phyloP scores from a whole-genome alignment of 768 basidiomycete species.

The Lyophyllum shimeji region DNA sequence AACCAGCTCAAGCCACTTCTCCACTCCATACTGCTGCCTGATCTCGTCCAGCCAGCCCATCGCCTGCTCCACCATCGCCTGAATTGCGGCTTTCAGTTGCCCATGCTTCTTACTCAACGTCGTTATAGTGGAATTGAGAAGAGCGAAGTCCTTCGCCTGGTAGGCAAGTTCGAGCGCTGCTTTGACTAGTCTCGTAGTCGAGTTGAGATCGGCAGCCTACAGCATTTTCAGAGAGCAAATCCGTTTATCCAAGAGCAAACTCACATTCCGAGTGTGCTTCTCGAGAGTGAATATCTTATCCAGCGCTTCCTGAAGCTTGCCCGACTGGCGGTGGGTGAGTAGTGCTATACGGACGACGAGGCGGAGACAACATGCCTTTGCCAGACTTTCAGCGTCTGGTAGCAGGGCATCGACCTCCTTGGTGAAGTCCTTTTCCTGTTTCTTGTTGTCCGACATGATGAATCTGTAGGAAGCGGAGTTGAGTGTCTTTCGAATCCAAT shows the following conservation, averaged over 20 bases:
- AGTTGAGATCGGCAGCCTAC: slow-evolving; percentile 89
- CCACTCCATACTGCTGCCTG: slow-evolving; percentile 61
- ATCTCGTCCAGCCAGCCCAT: slow-evolving; percentile 83
- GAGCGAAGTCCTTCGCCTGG: slow-evolving; percentile 63
- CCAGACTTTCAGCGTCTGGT: slow-evolving; percentile 63
- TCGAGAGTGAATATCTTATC: slow-evolving; percentile 89
- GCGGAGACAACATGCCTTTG: slow-evolving; percentile 55
- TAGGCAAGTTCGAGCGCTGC: slow-evolving; percentile 72
- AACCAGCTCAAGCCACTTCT: slow-evolving; percentile 83
- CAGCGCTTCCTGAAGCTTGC: slow-evolving; percentile 80
- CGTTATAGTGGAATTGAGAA: slow-evolving; percentile 68
- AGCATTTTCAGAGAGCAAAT: slow-evolving; percentile 3
- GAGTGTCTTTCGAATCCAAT: slow-evolving; percentile 27
- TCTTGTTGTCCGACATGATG: slow-evolving; percentile 78
- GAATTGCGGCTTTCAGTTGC: slow-evolving; percentile 87
- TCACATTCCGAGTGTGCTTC: slow-evolving; percentile 94
- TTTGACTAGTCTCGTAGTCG: slow-evolving; percentile 86
- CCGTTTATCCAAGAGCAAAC: slow-evolving; percentile 19
- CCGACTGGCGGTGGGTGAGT: slow-evolving; percentile 50
- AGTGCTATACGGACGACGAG: slow-evolving; percentile 11
- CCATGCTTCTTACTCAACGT: slow-evolving; percentile 94
- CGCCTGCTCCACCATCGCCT: slow-evolving; percentile 86
- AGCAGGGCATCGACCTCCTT: slow-evolving; percentile 77
- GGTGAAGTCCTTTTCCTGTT: slow-evolving; percentile 86
- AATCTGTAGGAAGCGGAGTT: slow-evolving; percentile 37